A percentile compares a stretch with the other conserved stretches of the same genome.
Evolutionary conservation across 1,139 yeast genomes (phyloP).

Genomic region (Candida neerlandica): DNA sequence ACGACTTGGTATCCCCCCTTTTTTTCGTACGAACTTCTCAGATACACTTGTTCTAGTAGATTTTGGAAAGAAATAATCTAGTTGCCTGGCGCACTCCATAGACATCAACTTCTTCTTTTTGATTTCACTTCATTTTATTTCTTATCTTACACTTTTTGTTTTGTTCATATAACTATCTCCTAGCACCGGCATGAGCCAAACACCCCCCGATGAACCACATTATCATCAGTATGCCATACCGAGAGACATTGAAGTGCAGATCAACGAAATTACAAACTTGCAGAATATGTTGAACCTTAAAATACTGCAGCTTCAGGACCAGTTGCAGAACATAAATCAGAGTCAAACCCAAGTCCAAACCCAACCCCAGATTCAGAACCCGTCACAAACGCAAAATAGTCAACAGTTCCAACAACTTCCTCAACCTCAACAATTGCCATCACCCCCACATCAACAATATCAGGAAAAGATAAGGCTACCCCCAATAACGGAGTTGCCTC

Average conservation of each 20-base stretch:
- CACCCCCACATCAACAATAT: constrained; percentile 9
- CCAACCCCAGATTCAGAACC: not conserved
- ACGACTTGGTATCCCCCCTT: not conserved
- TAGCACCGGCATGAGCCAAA: not conserved
- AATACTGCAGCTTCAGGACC: constrained; percentile 3
- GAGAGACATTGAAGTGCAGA: not conserved
- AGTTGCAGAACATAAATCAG: not conserved
- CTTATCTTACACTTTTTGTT: not conserved
- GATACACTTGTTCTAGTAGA: not conserved
- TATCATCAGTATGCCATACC: constrained; percentile 1
- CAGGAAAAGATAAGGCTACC: constrained; percentile 15
- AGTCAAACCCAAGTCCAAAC: not conserved
- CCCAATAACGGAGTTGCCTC: constrained; percentile 14
- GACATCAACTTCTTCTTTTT: not conserved
- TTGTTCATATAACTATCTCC: not conserved
- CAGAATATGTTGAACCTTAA: not conserved
- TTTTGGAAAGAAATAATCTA: not conserved
- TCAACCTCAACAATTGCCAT: constrained; percentile 15
- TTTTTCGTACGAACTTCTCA: not conserved
- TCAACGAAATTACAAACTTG: not conserved
- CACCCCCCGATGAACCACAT: constrained; percentile 2
- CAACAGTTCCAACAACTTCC: constrained; percentile 8
- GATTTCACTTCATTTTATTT: not conserved
- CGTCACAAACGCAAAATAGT: constrained; percentile 16
- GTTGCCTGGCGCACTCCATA: not conserved